Conservation (phyloP, 768 basidiomycete genomes). For the Mycena epipterygia region DNA sequence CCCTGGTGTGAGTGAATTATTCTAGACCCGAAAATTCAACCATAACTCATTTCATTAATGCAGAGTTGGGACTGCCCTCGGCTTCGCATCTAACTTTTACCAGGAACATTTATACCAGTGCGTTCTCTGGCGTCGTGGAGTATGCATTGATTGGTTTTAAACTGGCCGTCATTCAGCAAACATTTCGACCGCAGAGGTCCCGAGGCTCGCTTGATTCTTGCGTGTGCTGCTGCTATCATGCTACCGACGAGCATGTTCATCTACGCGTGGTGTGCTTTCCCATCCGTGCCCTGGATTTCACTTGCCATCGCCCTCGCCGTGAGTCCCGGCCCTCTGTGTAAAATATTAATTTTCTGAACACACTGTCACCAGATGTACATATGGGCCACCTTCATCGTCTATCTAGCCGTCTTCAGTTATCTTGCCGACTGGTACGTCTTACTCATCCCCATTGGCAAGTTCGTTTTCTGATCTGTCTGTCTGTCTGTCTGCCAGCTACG, state of each 20-base stretch:
- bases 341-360: not conserved
- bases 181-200: conserved; percentile 44
- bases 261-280: conserved; percentile 73
- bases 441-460: not conserved
- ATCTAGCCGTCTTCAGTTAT: conserved; percentile 68
- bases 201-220: conserved; percentile 68
- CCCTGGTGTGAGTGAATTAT: conserved; percentile 53
- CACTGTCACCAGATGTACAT: conserved; percentile 57
- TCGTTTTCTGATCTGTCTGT: not conserved
- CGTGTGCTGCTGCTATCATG: conserved; percentile 61
- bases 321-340: conserved; percentile 16
- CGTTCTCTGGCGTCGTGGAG: conserved; percentile 24
- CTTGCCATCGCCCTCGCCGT: conserved; percentile 64
- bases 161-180: conserved; percentile 36
- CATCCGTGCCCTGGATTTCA: conserved; percentile 69
- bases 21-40: not conserved
- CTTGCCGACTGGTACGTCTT: conserved; percentile 68
- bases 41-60: not conserved
- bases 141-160: not conserved
- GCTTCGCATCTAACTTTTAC: conserved; percentile 57
- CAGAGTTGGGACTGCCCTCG: conserved; percentile 61
- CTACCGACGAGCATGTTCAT: conserved; percentile 74
- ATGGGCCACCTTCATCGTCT: conserved; percentile 63
- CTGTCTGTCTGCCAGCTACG: conserved; percentile 57
- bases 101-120: conserved; percentile 63